Evolutionary conservation across 2,329 filamentous ascomycete genomes (phyloP).

Genomic region (Penicillium sp.): DNA sequence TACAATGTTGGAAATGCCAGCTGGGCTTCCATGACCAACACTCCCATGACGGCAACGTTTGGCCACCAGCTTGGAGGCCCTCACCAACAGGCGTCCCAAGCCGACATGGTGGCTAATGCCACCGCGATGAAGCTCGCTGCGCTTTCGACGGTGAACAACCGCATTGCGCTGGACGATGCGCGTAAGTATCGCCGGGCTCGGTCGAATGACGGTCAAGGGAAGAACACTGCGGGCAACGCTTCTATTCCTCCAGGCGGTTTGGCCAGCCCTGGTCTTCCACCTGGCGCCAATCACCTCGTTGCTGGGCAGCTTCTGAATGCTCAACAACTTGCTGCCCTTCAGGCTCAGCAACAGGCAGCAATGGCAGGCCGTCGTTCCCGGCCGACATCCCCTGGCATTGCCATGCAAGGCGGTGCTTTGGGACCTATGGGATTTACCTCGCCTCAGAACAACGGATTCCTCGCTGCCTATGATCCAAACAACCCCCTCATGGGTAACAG

Average conservation of each 20-base stretch:
- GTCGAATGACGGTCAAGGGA: conserved; percentile 74
- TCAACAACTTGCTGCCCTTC: conserved; percentile 82
- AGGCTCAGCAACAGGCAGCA: conserved; percentile 65
- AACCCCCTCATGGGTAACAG: conserved; percentile 74
- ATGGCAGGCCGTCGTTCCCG: conserved; percentile 76
- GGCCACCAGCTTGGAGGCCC: conserved; percentile 55
- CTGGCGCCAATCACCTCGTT: conserved; percentile 78
- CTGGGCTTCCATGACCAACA: conserved; percentile 99
- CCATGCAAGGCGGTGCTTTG: conserved; percentile 71
- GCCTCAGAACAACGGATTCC: conserved; percentile 91
- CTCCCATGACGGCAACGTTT: conserved; percentile 91
- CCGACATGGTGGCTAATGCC: conserved; percentile 97
- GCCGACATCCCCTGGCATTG: conserved; percentile 85
- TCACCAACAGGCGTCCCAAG: conserved; percentile 64
- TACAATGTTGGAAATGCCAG: conserved; percentile 78
- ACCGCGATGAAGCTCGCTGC: conserved; percentile 99
- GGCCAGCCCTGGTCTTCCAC: conserved; percentile 62
- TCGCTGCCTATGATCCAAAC: conserved; percentile 80
- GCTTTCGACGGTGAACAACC: conserved; percentile 96
- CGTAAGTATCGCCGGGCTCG: conserved; percentile 92
- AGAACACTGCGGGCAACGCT: conserved; percentile 44
- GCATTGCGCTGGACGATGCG: conserved; percentile 94
- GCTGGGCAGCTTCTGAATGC: conserved; percentile 84
- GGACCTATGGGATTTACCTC: conserved; percentile 75
- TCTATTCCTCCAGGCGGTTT: conserved; percentile 68